Percentiles rank a stretch among this genome's conserved stretches.
These are phyloP conservation scores for Xerocomus potaroensis DNA, from an alignment of 768 basidiomycete genomes.

Conservation along the genomic window DNA sequence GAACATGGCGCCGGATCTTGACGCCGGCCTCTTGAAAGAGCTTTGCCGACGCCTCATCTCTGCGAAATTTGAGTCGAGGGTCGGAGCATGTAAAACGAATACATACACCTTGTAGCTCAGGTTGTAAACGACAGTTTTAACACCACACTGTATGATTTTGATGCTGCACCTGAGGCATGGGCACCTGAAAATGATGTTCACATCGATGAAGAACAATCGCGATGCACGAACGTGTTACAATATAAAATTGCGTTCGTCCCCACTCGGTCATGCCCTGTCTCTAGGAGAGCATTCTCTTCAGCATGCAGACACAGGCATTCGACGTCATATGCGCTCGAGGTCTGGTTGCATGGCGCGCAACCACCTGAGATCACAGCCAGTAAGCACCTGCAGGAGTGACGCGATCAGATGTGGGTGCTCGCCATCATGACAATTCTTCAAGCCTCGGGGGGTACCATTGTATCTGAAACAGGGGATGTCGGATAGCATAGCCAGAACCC, in stretches of 20 bases:
- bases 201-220: neutral
- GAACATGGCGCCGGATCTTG: slow-evolving; percentile 67
- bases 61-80: slow-evolving; percentile 24
- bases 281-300: slow-evolving; percentile 94
- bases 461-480: slow-evolving; percentile 49
- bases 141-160: slow-evolving; percentile 95
- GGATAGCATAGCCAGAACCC: neutral
- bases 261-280: slow-evolving; percentile 90
- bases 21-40: slow-evolving; percentile 82
- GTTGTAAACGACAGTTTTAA: slow-evolving; percentile 91
- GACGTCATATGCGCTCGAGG: slow-evolving; percentile 41
- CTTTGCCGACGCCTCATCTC: slow-evolving; percentile 77
- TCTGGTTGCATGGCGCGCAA: slow-evolving; percentile 73
- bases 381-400: slow-evolving; percentile 25
- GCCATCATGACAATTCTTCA: slow-evolving; percentile 72
- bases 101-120: slow-evolving; percentile 92
- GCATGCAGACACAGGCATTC: slow-evolving; percentile 96
- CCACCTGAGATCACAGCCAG: slow-evolving; percentile 77
- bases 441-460: slow-evolving; percentile 92
- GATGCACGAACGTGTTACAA: slow-evolving; percentile 85
- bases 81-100: neutral
- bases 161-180: slow-evolving; percentile 95
- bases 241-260: slow-evolving; percentile 81
- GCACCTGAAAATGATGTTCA: slow-evolving; percentile 53
- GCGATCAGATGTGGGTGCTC: neutral